Evolutionary conservation across 225 moss, liverwort and hornwort genomes (phyloP).

Genomic region (Physcomitrellopsis africana): DNA sequence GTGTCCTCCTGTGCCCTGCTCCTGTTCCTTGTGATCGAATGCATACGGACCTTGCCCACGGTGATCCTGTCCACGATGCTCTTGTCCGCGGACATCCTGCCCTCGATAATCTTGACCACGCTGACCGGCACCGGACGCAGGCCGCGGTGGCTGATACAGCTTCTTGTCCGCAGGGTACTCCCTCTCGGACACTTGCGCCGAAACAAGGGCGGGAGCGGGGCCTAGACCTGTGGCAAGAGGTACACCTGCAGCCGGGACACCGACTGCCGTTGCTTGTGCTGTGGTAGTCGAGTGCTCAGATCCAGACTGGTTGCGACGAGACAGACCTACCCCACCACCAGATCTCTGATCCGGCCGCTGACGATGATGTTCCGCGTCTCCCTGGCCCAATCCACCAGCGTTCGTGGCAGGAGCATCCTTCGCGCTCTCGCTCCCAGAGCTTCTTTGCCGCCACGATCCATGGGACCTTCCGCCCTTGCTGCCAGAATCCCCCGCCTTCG

Average conservation of each 20-base stretch:
- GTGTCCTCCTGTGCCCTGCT: constrained; percentile 37
- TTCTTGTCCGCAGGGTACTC: constrained; percentile 51
- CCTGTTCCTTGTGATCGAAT: constrained; percentile 42
- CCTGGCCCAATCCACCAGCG: constrained; percentile 28
- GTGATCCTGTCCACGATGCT: constrained; percentile 43
- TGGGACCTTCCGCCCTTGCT: constrained; percentile 63
- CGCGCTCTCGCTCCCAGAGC: constrained; percentile 49
- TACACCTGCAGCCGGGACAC: neutral
- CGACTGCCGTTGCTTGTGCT: neutral
- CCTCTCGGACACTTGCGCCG: constrained; percentile 37
- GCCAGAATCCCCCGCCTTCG: constrained; percentile 48
- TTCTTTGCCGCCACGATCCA: constrained; percentile 87
- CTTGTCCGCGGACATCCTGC: constrained; percentile 46
- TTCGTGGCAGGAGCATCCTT: constrained; percentile 51
- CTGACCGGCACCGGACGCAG: constrained; percentile 38
- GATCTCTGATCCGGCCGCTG: constrained; percentile 55
- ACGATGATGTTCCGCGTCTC: constrained; percentile 46
- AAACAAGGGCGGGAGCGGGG: constrained; percentile 6
- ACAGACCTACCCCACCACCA: constrained; percentile 46
- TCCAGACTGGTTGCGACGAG: constrained; percentile 47
- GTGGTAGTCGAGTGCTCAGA: constrained; percentile 39
- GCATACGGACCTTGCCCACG: constrained; percentile 35
- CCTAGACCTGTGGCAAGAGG: neutral
- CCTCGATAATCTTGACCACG: constrained; percentile 54
- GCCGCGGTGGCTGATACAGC: constrained; percentile 63